Percentiles rank a stretch among this genome's conserved stretches.
Conservation (phyloP, 2,329 filamentous ascomycete species). For the Cladosporium austrohemisphaericum region DNA sequence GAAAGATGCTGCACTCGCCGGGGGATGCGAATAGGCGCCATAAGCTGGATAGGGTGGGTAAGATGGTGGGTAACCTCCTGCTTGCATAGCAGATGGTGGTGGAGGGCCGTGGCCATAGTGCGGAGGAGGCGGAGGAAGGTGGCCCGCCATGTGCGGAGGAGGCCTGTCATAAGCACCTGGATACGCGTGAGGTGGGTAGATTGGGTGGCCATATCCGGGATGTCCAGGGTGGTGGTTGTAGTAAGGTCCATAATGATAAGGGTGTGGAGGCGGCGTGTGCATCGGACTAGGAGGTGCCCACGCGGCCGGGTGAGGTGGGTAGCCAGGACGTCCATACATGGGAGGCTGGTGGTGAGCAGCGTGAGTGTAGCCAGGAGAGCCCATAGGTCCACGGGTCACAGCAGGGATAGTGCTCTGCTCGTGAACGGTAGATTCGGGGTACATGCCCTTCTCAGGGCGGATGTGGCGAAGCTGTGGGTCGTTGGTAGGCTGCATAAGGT, state of each 20-base stretch:
- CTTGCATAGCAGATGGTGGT: conserved; percentile 16
- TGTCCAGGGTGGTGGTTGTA: conserved; percentile 32
- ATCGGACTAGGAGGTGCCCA: conserved; percentile 43
- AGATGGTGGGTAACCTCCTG: conserved; percentile 9
- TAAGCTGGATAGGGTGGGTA: background rate
- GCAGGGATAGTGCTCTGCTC: conserved; percentile 77
- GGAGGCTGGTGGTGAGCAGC: conserved; percentile 43
- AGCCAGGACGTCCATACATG: conserved; percentile 39
- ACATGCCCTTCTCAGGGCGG: conserved; percentile 86
- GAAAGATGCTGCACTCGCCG: background rate
- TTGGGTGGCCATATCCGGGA: conserved; percentile 19
- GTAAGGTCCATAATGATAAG: conserved; percentile 32
- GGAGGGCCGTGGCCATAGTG: conserved; percentile 31
- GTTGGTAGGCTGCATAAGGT: conserved; percentile 74
- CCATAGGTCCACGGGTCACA: conserved; percentile 70
- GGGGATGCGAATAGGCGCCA: background rate
- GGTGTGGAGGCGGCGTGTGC: conserved; percentile 37
- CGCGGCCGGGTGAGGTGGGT: conserved; percentile 32
- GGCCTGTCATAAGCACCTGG: conserved; percentile 35
- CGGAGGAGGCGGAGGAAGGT: conserved; percentile 37
- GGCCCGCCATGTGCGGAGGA: conserved; percentile 36
- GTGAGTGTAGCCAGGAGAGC: conserved; percentile 53
- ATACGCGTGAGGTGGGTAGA: conserved; percentile 33
- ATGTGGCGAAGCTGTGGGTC: conserved; percentile 80
- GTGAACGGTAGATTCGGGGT: conserved; percentile 90